Base-by-base conservation (phyloP, 805 yeast genomes). In the Candida odintsovae region DNA sequence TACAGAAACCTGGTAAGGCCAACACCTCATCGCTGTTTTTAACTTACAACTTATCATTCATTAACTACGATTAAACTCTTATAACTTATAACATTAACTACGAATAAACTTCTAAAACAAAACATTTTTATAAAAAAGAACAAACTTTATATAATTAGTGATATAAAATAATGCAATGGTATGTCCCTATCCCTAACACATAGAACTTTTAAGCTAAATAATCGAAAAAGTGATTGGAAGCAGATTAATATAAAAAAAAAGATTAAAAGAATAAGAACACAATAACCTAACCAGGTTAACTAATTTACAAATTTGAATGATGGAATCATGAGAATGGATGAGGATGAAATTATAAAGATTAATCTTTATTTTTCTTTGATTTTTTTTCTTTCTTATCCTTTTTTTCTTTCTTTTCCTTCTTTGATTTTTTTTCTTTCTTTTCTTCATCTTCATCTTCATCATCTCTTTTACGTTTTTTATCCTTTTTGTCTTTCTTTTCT, bases 371-470 rank as follows among this genome's bases (percentile, higher is more conserved):
- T 50, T 51, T 53, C 48, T 48, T 53, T 35, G 51, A 53, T 41
- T 52, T 52, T 47, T 51, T 51, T 18, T 51, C 52, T 40, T 53
- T 50, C 46, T 52, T 50, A 46, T 52, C 51, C 16, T 44, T 47
- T 48, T 56, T 55, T 46, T 55, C 54, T 36, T 47, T 48, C 49
- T 54, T 64, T 45, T 64, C 63, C 49, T 65, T 61, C 55, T 65
- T 60, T 13, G 58, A 60, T 49, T 65, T 62, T 56, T 69, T 64
- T 15, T 61, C 65, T 45, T 67, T 65, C 57, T 66, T 68, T 57
- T 66, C 65, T 15, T 42, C 40, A 6, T 62, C 64, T 18, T 58
- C 58, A 43, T 61, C 58, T 58, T 65, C 64, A 12, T 42, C 35
- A 6, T 62, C 63, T 50, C 66, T 63, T 52, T 67, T 65, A 5